Evolutionary conservation across 2,329 filamentous ascomycete genomes (phyloP), one percentile per base, ranked within the genome.

Genomic region (Epichloe gansuensis): DNA sequence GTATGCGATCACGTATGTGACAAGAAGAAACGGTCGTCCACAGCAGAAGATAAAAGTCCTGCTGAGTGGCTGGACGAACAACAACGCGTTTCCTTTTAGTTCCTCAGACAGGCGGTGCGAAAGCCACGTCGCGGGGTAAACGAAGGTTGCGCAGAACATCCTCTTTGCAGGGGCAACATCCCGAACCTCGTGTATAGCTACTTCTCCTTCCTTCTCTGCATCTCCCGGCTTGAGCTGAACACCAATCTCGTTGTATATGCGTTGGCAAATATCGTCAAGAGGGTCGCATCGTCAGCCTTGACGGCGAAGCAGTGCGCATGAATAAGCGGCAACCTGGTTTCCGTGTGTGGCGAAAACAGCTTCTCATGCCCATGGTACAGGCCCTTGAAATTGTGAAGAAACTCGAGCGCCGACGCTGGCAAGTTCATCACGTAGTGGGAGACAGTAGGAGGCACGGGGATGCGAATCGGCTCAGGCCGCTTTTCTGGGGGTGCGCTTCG

Each of bases 341-440:
- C 65, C 1, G 80, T 85, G 54, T 78, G 67, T 1, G 83, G 81
- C 31, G 69, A 63, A 60, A 91, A 91, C 1, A 88, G 73, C 2
- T 67, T 56, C 65, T 90, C 82, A 25, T 81, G 75, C 3, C 82
- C 82, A n/a, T 78, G 71, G 65, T 96, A 97, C 15, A 95, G 69
- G 4, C 93, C 91, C 21, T 82, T 80, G 60, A 62, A 72, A 60
- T 70, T 69, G 52, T 75, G 73, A 23, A 96, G 76, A 65, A 98
- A 98, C 54, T 86, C 83, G 55, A 93, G 84, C 1, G 93, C 91
- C 1, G 83, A 86, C 1, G 91, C 93, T 0, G 93, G 93, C 15
- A 98, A 83, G 69, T 98, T 98, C 88, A 98, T 96, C 59, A 97
- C 86, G 67, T 91, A 98, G 72, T 97, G 93, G n/a, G 83, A 78